Percentiles rank a stretch among this genome's conserved stretches.
Evolutionary conservation across 257 asterid species (phyloP).

Genomic region (Solanum virginianum): DNA sequence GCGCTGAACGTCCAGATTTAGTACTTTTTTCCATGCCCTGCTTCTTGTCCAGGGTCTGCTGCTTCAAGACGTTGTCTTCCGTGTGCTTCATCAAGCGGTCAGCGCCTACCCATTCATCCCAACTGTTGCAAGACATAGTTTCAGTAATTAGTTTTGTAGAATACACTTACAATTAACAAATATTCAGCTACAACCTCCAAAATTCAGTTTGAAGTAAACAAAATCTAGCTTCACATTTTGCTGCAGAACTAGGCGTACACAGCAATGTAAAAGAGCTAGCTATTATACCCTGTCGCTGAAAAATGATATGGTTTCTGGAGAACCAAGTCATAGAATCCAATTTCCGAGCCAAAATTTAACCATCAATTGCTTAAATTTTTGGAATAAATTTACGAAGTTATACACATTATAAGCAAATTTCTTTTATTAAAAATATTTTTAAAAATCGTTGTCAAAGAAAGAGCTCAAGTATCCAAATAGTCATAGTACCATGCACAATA

Average conservation of each 20-base stretch:
- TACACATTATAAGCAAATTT: background rate
- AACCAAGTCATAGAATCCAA: background rate
- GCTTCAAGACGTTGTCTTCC: constrained; percentile 68
- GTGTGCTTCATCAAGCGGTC: constrained; percentile 80
- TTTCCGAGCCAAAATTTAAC: background rate
- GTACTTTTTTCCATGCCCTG: constrained; percentile 55
- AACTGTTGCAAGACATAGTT: constrained; percentile 41
- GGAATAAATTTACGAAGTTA: background rate
- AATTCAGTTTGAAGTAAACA: background rate
- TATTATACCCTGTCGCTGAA: background rate
- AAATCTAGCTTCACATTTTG: background rate
- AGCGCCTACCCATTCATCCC: constrained; percentile 97
- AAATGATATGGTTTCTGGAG: background rate
- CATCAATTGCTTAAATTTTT: background rate
- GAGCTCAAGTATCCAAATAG: background rate
- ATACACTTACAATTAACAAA: background rate
- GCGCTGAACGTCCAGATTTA: constrained; percentile 71
- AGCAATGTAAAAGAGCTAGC: background rate
- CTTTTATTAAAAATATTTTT: background rate
- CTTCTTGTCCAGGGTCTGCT: constrained; percentile 72
- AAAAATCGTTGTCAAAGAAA: background rate
- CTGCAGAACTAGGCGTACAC: background rate
- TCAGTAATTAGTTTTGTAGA: background rate
- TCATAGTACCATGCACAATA: background rate
- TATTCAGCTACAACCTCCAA: background rate